Evolutionary conservation across 164 flowering plant species (phyloP).

Genomic region (Stephania yunnanensis): DNA sequence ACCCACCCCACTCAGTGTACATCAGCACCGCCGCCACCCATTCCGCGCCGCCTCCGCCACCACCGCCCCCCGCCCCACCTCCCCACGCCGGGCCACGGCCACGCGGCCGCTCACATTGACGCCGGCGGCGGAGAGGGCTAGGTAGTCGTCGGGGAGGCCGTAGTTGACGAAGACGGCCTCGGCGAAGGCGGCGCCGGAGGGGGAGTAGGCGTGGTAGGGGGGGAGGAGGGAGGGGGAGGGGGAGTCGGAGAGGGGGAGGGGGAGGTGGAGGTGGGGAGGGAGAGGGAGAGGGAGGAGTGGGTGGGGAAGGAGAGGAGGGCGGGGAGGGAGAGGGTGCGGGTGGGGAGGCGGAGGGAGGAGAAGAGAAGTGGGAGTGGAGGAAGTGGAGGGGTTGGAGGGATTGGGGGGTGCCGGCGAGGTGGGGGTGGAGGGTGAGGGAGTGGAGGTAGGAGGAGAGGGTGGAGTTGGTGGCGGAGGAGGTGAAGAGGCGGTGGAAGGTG

Average conservation of each 20-base stretch:
- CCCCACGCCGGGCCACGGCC: conserved; percentile 58
- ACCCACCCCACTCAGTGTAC: conserved; percentile 42
- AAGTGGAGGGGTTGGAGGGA: conserved; percentile 30
- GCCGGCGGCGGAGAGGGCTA: conserved; percentile 39
- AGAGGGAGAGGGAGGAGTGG: conserved; percentile 39
- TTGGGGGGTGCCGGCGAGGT: conserved; percentile 71
- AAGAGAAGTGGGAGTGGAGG: conserved; percentile 49
- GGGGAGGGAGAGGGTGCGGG: conserved; percentile 36
- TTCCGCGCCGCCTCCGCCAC: conserved; percentile 53
- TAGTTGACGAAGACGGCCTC: conserved; percentile 57
- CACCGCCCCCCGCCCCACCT: conserved; percentile 43
- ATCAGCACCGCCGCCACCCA: conserved; percentile 59
- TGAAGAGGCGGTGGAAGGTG: conserved; percentile 37
- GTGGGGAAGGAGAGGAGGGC: conserved; percentile 69
- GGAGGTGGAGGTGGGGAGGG: conserved; percentile 33
- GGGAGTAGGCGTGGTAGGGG: conserved; percentile 91
- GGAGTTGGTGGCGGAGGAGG: conserved; percentile 49
- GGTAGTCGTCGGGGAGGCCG: conserved; percentile 68
- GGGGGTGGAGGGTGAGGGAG: conserved; percentile 69
- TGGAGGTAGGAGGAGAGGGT: conserved; percentile 69
- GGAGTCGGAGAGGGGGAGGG: conserved; percentile 26
- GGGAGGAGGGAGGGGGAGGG: conserved; percentile 11
- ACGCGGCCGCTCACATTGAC: conserved; percentile 64
- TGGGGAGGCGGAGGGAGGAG: conserved; percentile 30
- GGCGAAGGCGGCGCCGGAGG: conserved; percentile 55